Base-by-base conservation (phyloP, 345 rosid genomes). In the Eucalyptus regnans region DNA sequence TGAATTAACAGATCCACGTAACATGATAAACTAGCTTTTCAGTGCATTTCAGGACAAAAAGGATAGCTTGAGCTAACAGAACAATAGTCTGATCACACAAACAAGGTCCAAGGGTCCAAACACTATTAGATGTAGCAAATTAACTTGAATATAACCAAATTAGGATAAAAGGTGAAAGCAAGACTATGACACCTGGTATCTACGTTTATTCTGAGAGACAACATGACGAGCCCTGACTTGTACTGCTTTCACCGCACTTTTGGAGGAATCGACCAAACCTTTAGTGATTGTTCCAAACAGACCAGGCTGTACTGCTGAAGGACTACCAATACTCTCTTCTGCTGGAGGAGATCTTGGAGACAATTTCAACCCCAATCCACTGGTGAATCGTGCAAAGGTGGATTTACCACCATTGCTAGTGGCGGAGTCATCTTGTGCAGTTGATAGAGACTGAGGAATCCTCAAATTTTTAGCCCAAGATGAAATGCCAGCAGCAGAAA, bases 171-270 rank as follows among this genome's bases (percentile, higher is more conserved):
- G 12, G 29, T 20, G 84, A 76, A 76, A 20, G 84, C 46, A 76
- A 76, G 23, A 41, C 27, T 41, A 76, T 20, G 84, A 76, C 23
- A 96, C 99, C 99, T 96, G 99, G 91, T 94, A 97, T 94, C 99
- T 96, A 91, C 99, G 90, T 91, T 97, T 97, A 89, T 97, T 97
- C 92, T 97, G 99, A 86, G 99, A 97, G 87, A 96, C 99, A 87
- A 95, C 94, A 87, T 96, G 99, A 29, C 99, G 94, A 86, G 99
- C 99, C 94, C 95, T 97, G 91, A 96, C 97, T 92, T 97, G 99
- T 76, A 96, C 95, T 7, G 99, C 99, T 93, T 96, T 97, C 23
- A 96, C 99, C 3, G 99, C 98, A 93, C 93, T 95, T 91, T 92
- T 93, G 50, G 99, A 96, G 49, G 99, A 92, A 90, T 96, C 98